These are phyloP conservation scores for Metschnikowia aberdeeniae DNA, from an alignment of 805 yeast genomes.

Conservation along the genomic window DNA sequence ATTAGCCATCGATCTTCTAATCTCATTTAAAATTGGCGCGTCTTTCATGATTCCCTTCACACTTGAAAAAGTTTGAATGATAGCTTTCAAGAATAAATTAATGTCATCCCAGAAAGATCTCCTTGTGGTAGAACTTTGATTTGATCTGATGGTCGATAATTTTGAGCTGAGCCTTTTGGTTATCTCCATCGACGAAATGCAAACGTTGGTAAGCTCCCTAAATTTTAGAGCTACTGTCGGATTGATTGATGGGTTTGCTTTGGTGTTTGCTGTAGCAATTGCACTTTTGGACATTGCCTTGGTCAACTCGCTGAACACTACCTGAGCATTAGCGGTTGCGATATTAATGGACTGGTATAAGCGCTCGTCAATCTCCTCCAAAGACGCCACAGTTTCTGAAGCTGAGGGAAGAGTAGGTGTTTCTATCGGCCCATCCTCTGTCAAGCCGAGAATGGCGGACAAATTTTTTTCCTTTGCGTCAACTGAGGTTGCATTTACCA, in stretches of 20 bases:
- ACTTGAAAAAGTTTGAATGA: constrained; percentile 76
- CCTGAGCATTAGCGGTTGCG: constrained; percentile 66
- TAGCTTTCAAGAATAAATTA: constrained; percentile 74
- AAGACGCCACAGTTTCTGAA: constrained; percentile 11
- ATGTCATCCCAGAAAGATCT: constrained; percentile 80
- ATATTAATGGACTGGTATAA: constrained; percentile 59
- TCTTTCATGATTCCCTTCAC: constrained; percentile 81
- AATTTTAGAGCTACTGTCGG: constrained; percentile 57
- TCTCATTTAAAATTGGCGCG: constrained; percentile 73
- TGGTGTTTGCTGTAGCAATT: constrained; percentile 37
- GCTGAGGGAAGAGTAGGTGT: constrained; percentile 10
- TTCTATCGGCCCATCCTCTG: constrained; percentile 8
- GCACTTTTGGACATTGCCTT: constrained; percentile 65
- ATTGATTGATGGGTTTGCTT: constrained; percentile 22
- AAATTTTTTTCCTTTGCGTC: constrained; percentile 8
- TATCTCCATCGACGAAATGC: constrained; percentile 77
- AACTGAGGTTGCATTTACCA: neutral
- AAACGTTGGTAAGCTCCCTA: constrained; percentile 71
- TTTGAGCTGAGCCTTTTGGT: constrained; percentile 61
- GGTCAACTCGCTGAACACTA: constrained; percentile 72
- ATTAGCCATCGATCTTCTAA: constrained; percentile 72
- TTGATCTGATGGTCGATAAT: constrained; percentile 47
- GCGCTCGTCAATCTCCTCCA: constrained; percentile 57
- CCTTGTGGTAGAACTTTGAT: constrained; percentile 48
- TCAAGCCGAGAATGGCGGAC: constrained; percentile 6